Conservation (phyloP, 1,139 yeast species). For the Magnusiomyces tetraspermus region DNA sequence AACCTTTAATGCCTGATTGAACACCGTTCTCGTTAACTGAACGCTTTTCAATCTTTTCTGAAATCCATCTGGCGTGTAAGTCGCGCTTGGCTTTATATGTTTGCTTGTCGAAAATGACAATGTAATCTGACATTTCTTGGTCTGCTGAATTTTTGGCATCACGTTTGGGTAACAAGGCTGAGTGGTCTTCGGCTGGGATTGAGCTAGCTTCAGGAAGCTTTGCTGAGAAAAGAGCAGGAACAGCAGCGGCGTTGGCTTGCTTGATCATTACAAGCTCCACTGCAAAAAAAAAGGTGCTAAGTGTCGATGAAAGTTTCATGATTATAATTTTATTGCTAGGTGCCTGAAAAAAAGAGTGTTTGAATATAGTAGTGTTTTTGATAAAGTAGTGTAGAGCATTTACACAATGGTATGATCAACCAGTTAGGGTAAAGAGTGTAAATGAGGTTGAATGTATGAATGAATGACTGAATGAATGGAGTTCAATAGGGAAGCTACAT, state of each 20-base stretch:
- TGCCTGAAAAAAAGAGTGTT: too few relatives aligned
- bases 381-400: too few relatives aligned
- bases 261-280: neutral
- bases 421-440: too few relatives aligned
- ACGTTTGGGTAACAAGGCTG: neutral
- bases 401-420: too few relatives aligned
- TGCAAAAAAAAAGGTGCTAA: neutral
- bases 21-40: neutral
- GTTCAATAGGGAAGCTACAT: too few relatives aligned
- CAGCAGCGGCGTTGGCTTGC: neutral
- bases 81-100: constrained; percentile 11
- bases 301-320: constrained; percentile 2
- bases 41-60: constrained; percentile 3
- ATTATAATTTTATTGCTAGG: neutral
- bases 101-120: constrained; percentile 9
- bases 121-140: constrained; percentile 1
- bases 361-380: neutral
- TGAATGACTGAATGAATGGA: too few relatives aligned
- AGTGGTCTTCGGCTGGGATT: neutral
- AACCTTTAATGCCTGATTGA: constrained; percentile 3
- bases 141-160: neutral
- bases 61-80: constrained; percentile 17
- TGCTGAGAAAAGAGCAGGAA: neutral
- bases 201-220: neutral
- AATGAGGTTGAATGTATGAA: too few relatives aligned